A percentile compares a stretch with the other conserved stretches of the same genome.
phyloP scores from a whole-genome alignment of 352 stramenopile genomes.

The Pythium coloratum region DNA sequence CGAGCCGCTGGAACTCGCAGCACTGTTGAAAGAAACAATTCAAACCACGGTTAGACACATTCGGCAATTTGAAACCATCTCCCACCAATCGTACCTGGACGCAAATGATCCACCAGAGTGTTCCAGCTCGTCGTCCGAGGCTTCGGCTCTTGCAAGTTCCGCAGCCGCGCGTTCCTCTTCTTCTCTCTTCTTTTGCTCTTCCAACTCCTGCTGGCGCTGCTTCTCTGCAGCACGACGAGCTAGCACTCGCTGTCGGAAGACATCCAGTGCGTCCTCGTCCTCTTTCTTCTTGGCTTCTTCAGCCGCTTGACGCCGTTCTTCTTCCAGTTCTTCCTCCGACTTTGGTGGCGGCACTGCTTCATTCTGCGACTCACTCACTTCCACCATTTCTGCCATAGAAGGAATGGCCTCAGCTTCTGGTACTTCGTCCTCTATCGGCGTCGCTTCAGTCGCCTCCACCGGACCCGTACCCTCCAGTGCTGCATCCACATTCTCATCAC shows the following conservation, averaged over 20 bases:
- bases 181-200: conserved; percentile 37
- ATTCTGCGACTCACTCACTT: neutral
- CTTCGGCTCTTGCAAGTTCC: conserved; percentile 17
- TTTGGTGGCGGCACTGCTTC: conserved; percentile 8
- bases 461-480: neutral
- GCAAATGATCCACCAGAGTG: conserved; percentile 62
- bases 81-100: conserved; percentile 47
- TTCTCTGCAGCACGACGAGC: conserved; percentile 65
- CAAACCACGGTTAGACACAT: neutral
- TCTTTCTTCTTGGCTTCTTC: conserved; percentile 62
- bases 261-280: conserved; percentile 57
- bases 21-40: conserved; percentile 23
- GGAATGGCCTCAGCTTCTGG: neutral
- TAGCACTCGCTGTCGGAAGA: conserved; percentile 66
- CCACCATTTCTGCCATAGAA: neutral
- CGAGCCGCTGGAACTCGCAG: conserved; percentile 54
- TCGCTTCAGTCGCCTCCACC: neutral
- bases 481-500: neutral
- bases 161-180: conserved; percentile 37
- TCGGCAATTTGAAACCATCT: neutral
- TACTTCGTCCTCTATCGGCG: neutral
- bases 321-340: conserved; percentile 36
- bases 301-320: conserved; percentile 30
- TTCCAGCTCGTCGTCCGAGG: conserved; percentile 56
- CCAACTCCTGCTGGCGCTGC: conserved; percentile 46